phyloP scores from a whole-genome alignment of 1,139 yeast genomes.

The Magnusiomyces tetraspermus region DNA sequence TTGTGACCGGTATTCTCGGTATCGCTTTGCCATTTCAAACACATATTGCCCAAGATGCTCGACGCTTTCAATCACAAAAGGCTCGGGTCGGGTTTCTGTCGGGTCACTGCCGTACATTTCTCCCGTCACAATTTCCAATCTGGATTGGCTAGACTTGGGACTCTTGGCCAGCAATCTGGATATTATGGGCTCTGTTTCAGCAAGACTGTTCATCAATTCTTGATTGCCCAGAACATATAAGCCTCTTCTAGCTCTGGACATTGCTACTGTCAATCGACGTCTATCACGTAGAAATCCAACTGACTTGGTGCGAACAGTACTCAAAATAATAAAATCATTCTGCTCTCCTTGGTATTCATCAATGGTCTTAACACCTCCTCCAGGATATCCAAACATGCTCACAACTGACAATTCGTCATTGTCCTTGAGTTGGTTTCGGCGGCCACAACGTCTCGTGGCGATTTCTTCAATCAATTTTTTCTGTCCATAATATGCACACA shows the following conservation, averaged over 20 bases:
- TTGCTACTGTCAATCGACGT: constrained; percentile 25
- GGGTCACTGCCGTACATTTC: constrained; percentile 25
- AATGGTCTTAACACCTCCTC: constrained; percentile 23
- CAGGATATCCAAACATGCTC: constrained; percentile 29
- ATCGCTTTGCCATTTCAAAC: constrained; percentile 30
- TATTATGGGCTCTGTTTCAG: constrained; percentile 16
- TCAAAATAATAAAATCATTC: constrained; percentile 30
- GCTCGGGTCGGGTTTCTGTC: constrained; percentile 13
- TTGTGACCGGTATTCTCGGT: constrained; percentile 10
- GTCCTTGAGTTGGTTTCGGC: constrained; percentile 2
- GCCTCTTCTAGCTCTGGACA: constrained; percentile 32
- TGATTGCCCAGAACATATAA: constrained; percentile 31
- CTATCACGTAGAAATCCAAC: constrained; percentile 24
- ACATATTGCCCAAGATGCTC: constrained; percentile 35
- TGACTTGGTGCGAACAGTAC: constrained; percentile 24
- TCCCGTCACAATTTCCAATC: constrained; percentile 29
- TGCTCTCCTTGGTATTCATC: constrained; percentile 27
- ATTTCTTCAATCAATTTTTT: constrained; percentile 27
- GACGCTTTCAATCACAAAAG: constrained; percentile 29
- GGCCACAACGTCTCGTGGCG: constrained; percentile 22
- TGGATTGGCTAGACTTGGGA: constrained; percentile 17
- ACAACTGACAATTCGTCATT: constrained; percentile 11
- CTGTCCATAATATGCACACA: constrained; percentile 38
- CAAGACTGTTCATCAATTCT: constrained; percentile 17
- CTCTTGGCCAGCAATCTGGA: constrained; percentile 11